Conservation (phyloP, 2,329 filamentous ascomycete genomes). For the Aspergillus tamarii region DNA sequence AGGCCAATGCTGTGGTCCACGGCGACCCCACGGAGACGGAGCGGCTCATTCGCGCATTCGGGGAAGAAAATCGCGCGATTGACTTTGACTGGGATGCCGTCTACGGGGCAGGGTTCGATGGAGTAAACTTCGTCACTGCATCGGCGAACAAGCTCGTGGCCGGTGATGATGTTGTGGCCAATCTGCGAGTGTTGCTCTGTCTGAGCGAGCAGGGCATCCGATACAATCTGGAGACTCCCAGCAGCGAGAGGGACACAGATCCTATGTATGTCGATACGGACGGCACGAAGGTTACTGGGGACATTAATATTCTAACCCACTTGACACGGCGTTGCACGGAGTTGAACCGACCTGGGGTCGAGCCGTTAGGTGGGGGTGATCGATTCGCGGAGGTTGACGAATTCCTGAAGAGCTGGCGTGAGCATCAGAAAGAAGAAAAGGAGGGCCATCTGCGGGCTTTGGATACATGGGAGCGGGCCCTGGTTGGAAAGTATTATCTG, state of each 20-base stretch:
- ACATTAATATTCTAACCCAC: slow-evolving; percentile 36
- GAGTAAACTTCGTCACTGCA: slow-evolving; percentile 56
- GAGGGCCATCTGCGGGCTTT: slow-evolving; percentile 22
- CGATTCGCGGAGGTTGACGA: slow-evolving; percentile 33
- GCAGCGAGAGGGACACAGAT: neutral
- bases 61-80: slow-evolving; percentile 75
- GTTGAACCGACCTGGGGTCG: slow-evolving; percentile 29
- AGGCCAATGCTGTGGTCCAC: slow-evolving; percentile 68
- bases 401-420: slow-evolving; percentile 35
- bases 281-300: slow-evolving; percentile 33
- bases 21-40: slow-evolving; percentile 67
- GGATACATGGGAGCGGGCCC: slow-evolving; percentile 36
- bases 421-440: slow-evolving; percentile 18
- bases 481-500: slow-evolving; percentile 39
- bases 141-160: slow-evolving; percentile 36
- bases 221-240: slow-evolving; percentile 28
- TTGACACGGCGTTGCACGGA: slow-evolving; percentile 29
- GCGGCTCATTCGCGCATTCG: slow-evolving; percentile 75
- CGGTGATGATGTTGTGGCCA: slow-evolving; percentile 36
- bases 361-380: slow-evolving; percentile 32
- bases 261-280: slow-evolving; percentile 35
- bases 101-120: slow-evolving; percentile 84
- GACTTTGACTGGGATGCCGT: slow-evolving; percentile 72
- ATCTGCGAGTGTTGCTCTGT: slow-evolving; percentile 42
- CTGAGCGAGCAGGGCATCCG: slow-evolving; percentile 45